These are phyloP conservation scores for Ichthyophthirius multifiliis DNA, from an alignment of 169 alveolate genomes.

Conservation along the genomic window DNA sequence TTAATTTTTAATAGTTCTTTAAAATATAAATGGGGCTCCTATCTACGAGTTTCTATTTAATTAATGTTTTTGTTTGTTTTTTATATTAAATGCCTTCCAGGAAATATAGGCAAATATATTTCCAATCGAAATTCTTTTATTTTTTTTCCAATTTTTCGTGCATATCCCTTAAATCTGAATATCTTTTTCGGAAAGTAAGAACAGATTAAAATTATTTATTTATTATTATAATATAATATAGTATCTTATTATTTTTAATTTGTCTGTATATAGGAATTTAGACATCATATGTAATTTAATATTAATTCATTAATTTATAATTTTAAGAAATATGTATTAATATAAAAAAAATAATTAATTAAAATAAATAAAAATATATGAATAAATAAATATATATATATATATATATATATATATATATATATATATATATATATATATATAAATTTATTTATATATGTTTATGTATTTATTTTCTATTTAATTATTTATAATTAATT, in stretches of 20 bases:
- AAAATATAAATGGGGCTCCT: background rate
- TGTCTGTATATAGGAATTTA: no score
- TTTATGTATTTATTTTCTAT: no score
- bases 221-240: background rate
- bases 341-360: no score
- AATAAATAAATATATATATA: no score
- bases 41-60: background rate
- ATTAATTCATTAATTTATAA: no score
- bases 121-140: background rate
- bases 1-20: background rate
- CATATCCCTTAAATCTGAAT: background rate
- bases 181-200: background rate
- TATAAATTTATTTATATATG: no score
- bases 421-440: no score
- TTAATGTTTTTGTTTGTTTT: background rate
- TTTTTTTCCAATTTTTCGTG: slow-evolving; percentile 2
- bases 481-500: no score
- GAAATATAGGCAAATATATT: background rate
- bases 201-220: background rate
- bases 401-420: no score
- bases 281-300: no score
- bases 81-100: background rate
- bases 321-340: no score
- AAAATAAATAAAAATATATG: no score
- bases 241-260: background rate